Base-by-base conservation (phyloP, 257 asterid genomes). In the Jasminum sambac region DNA sequence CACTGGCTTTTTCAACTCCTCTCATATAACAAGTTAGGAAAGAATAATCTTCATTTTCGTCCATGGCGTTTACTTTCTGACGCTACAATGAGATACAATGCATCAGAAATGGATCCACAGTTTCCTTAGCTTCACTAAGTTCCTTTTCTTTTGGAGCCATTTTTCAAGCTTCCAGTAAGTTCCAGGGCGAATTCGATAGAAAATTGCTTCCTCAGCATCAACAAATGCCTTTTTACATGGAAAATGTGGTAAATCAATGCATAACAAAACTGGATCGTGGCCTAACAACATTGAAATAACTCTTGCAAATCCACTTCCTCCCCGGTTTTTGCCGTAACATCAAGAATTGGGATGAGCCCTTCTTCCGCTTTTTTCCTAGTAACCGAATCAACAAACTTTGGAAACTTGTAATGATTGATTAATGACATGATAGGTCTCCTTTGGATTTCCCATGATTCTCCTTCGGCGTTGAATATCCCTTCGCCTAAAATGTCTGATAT, bases 391-490 rank as follows among this genome's bases (percentile, higher is more conserved):
- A 83, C 25, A 0, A 70, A 38, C 17, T 41, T n/a, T 71, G 67
- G 30, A 83, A 76, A 24, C 36, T 30, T 2, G 72, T n/a, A n/a
- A n/a, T n/a, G 72, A 11, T 52, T 69, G 26, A 83, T 11, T 0
- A 74, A 16, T 2, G 82, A 50, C 10, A 79, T 64, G 23, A 79
- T 71, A 5, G 76, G 39, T 39, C 42, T 71, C 58, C 87, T 80
- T 12, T 83, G 87, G 67, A 74, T 67, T 30, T 77, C 82, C 87
- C 87, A 82, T n/a, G 74, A 63, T 8, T 77, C 76, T 7, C 8
- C 34, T 66, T 83, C 87, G 44, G 81, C 61, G 38, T 63, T 77
- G 78, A 83, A 74, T 48, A 83, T 79, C 48, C 84, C 84, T 10
- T 74, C 75, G 24, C 87, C 87, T 14, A 83, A 36, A 25, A 83